phyloP scores from a whole-genome alignment of 345 rosid species.

The Gossypium australe region DNA sequence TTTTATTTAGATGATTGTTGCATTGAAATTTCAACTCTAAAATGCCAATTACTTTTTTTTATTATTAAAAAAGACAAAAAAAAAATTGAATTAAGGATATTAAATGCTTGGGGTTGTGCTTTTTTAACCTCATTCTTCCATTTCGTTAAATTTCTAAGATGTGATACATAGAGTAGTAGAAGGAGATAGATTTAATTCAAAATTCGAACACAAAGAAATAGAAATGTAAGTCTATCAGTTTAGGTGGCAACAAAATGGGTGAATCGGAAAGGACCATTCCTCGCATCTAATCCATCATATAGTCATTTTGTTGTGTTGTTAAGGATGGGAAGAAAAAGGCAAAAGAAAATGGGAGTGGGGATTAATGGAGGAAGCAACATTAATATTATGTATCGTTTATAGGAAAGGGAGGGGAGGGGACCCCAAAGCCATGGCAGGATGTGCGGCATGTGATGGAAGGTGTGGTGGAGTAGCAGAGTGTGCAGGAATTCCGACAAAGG shows the following conservation, averaged over 20 bases:
- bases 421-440: background rate
- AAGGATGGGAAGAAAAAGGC: background rate
- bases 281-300: background rate
- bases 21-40: too few species aligned
- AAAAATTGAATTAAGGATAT: background rate
- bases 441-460: background rate
- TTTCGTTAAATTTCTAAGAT: background rate
- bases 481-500: conserved; percentile 1
- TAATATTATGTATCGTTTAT: background rate
- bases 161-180: background rate
- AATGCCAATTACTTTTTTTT: too few species aligned
- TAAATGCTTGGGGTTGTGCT: background rate
- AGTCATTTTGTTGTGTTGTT: background rate
- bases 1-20: too few species aligned
- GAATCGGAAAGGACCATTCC: background rate
- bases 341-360: background rate
- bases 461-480: background rate
- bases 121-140: background rate
- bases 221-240: background rate
- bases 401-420: background rate
- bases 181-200: background rate
- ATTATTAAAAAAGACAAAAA: too few species aligned
- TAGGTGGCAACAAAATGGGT: background rate
- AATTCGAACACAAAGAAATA: background rate
- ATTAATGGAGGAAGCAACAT: background rate